Evolutionary conservation across 805 yeast species (phyloP), one percentile per base, ranked within the genome.

Genomic region (Jamesozyma piceae): DNA sequence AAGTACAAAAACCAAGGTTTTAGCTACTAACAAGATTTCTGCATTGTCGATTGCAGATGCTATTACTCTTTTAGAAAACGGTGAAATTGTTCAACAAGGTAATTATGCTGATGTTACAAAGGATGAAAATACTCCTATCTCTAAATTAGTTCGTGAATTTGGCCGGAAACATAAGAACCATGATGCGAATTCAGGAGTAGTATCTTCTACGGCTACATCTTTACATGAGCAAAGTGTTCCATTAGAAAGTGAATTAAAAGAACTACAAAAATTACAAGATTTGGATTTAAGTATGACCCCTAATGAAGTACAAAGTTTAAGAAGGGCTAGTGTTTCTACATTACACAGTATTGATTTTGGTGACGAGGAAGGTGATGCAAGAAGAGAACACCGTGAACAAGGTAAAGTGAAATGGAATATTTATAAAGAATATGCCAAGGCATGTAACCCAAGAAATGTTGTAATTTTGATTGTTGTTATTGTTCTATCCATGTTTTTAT

Each of bases 351-450:
- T 63, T 41, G 58, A 53, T 31, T 63, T 63, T 48, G 64, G 53
- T 39, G 62, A 67, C 37, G 73, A 68, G 35, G 70, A 41, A 50
- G 60, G 53, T 37, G 47, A 45, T 24, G 55, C 49, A 3, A 57
- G 63, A 40, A 77, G 75, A 51, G 98, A 92, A 64, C 88, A 78
- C 50, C 75, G 83, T 44, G 95, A 92, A 64, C 89, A 87, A 59
- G 98, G 98, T 43, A 80, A 87, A 59, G 98, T 92, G 44, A 82
- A 85, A 57, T 83, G 95, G 88, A 69, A 72, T 24, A 85, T 92
- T 33, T 92, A 92, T 62, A 53, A 65, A 46, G 84, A 78, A 46
- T 92, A 92, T 60, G 95, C 94, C 20, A 77, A 73, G 47, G 95
- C 97, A 0, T 89, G 96, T 67, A 86, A 86, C 48, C 74, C 82